These are phyloP conservation scores for Kazachstania psychrophila DNA, from an alignment of 805 yeast species.

Conservation along the genomic window DNA sequence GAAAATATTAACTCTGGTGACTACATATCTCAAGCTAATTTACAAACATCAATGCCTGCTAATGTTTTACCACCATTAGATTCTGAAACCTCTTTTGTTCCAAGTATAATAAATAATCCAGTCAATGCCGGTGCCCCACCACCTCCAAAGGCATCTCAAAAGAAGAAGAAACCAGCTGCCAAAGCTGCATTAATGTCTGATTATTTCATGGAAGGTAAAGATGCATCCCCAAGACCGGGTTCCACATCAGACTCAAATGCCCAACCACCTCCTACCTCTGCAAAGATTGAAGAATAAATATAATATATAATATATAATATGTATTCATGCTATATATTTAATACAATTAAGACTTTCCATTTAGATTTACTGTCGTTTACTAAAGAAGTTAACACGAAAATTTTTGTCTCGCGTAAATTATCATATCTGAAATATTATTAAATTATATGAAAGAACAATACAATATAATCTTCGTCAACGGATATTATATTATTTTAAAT, in stretches of 20 bases:
- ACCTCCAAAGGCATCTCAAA: conserved; percentile 11
- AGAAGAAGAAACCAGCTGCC: conserved; percentile 8
- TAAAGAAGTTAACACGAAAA: no score
- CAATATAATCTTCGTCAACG: no score
- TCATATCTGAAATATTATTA: no score
- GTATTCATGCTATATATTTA: no score
- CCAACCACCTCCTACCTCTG: conserved; percentile 10
- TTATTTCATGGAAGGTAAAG: conserved; percentile 29
- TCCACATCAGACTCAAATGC: background rate
- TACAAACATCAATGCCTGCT: background rate
- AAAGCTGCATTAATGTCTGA: conserved; percentile 16
- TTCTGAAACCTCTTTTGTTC: conserved; percentile 16
- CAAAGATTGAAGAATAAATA: background rate
- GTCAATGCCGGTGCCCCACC: conserved; percentile 7
- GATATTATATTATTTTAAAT: no score
- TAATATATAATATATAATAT: background rate
- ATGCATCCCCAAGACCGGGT: conserved; percentile 10
- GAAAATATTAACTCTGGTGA: no score
- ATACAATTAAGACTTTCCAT: no score
- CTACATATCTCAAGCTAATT: no score
- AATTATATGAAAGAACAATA: no score
- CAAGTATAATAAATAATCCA: conserved; percentile 7
- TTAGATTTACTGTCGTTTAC: no score
- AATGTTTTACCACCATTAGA: background rate
- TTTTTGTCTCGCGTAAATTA: no score